Evolutionary conservation across 2,329 filamentous ascomycete genomes (phyloP), one percentile per base, ranked within the genome.

Genomic region (Emmonsia crescens): DNA sequence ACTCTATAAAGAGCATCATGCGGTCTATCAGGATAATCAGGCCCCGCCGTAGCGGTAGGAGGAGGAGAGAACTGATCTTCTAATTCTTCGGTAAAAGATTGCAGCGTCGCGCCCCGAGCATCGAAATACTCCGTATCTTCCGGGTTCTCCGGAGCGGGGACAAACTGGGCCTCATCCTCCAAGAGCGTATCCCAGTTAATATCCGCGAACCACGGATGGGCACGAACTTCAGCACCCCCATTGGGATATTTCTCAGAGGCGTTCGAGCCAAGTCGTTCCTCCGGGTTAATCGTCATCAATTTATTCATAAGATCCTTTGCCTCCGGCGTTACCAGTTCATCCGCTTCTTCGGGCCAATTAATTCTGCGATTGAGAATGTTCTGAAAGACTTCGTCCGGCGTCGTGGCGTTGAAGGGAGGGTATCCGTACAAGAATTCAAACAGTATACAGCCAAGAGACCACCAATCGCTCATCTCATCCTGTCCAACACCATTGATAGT

Each of bases 81-180:
- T 69, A 96, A 88, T 72, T 99, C 94, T 65, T 96, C 91, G 0
- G 89, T 87, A 73, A 99, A 99, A 2, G 89, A 89, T 69, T 96
- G 90, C 66, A 97, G 81, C 0, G 91, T 95, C 19, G 94, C 94
- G 33, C 94, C 94, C 66, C 94, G 85, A 27, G 90, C 78, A 76
- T 99, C 94, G 68, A 99, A 99, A 71, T 99, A 99, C 71, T 99
- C 95, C 0, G 94, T 99, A 70, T 99, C 93, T 73, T 99, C 94
- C 0, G 91, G 92, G 67, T 99, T 93, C 70, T 96, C 91, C 1
- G 89, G 87, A 48, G 89, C 89, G 0, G 94, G 94, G 12, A 99
- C 88, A 72, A 99, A 99, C 63, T 96, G 91, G 3, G 95, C 91
- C 70, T 96, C 92, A 66, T 97, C 93, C 70, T 97, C 88, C n/a